Conservation (phyloP, 2,329 filamentous ascomycete genomes). For the Tolypocladium endophyticum region DNA sequence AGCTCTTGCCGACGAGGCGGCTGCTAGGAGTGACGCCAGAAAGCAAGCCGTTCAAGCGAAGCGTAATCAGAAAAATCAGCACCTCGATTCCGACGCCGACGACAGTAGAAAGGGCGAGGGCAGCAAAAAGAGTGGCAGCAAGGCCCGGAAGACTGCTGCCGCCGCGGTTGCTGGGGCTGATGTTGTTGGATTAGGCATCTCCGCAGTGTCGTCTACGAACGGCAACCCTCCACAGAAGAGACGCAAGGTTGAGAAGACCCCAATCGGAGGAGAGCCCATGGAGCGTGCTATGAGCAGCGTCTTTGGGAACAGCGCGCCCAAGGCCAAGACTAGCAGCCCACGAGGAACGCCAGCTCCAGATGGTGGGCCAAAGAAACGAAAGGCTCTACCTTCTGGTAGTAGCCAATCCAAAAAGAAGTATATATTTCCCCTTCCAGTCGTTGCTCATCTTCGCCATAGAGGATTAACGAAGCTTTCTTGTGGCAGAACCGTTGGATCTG, state of each 20-base stretch:
- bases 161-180: constrained; percentile 28
- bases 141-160: constrained; percentile 47
- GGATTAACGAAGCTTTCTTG: constrained; percentile 9
- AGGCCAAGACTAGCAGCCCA: constrained; percentile 53
- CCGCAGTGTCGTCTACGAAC: constrained; percentile 40
- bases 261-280: constrained; percentile 39
- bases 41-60: constrained; percentile 73
- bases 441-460: neutral
- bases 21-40: constrained; percentile 71
- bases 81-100: constrained; percentile 71
- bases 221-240: constrained; percentile 57
- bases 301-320: constrained; percentile 38
- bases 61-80: constrained; percentile 58
- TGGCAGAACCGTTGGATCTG: constrained; percentile 27
- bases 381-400: constrained; percentile 53
- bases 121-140: constrained; percentile 53
- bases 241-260: constrained; percentile 67
- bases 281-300: constrained; percentile 59
- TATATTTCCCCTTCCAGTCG: constrained; percentile 13
- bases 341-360: constrained; percentile 59
- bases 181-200: constrained; percentile 54
- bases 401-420: constrained; percentile 73
- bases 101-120: constrained; percentile 45
- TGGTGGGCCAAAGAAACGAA: constrained; percentile 57
- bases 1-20: constrained; percentile 71